phyloP scores from a whole-genome alignment of 2,329 filamentous ascomycete genomes.

The Helicocarpus griseus region DNA sequence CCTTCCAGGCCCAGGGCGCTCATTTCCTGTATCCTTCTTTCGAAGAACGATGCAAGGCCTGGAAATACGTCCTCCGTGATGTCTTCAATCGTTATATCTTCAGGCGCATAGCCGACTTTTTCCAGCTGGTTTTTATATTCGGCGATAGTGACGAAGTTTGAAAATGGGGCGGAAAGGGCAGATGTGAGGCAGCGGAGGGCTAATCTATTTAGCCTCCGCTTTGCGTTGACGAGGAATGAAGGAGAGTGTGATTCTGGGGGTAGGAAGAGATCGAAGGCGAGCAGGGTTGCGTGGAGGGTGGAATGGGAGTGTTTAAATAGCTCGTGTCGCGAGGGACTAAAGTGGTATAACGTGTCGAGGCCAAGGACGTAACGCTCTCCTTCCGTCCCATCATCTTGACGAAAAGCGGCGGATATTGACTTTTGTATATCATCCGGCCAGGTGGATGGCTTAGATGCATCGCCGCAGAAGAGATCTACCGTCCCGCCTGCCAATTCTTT shows the following conservation, averaged over 20 bases:
- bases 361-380: constrained; percentile 33
- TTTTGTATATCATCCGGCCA: constrained; percentile 9
- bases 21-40: constrained; percentile 25
- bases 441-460: constrained; percentile 39
- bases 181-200: constrained; percentile 36
- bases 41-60: constrained; percentile 39
- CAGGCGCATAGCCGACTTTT: constrained; percentile 38
- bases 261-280: constrained; percentile 48
- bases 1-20: constrained; percentile 24
- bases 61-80: constrained; percentile 46
- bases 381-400: not conserved
- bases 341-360: constrained; percentile 50
- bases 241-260: constrained; percentile 11
- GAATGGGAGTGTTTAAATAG: constrained; percentile 35
- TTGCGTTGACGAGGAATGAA: constrained; percentile 6
- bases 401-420: not conserved
- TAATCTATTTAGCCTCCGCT: constrained; percentile 20
- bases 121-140: constrained; percentile 40
- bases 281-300: constrained; percentile 39
- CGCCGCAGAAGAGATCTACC: constrained; percentile 35
- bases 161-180: constrained; percentile 40
- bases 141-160: constrained; percentile 39
- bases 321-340: constrained; percentile 42
- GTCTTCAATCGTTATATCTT: constrained; percentile 38
- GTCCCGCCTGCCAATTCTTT: not conserved